Conservation (phyloP, 495 filamentous ascomycete species). For the Penicillium lagena region DNA sequence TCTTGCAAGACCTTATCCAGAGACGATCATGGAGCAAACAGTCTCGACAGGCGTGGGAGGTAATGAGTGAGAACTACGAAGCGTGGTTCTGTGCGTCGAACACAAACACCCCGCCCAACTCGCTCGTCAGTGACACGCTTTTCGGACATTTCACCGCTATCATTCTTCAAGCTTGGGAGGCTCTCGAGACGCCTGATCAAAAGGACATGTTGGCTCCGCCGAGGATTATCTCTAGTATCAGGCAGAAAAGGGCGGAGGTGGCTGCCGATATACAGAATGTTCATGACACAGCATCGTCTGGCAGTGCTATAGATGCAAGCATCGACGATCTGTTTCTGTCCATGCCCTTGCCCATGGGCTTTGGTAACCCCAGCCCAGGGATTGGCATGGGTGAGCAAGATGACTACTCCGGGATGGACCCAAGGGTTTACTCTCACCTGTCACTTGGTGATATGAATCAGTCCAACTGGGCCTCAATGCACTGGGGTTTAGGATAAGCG, state of each 20-base stretch:
- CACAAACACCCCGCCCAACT: background rate
- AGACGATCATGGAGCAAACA: constrained; percentile 23
- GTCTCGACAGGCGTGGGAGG: constrained; percentile 35
- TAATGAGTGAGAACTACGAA: constrained; percentile 46
- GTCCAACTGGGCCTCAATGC: too few species aligned
- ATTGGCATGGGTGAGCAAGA: too few species aligned
- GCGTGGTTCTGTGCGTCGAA: constrained; percentile 20
- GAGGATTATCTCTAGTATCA: constrained; percentile 34
- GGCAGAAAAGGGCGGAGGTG: constrained; percentile 14
- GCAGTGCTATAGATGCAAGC: too few species aligned
- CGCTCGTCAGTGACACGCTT: constrained; percentile 18
- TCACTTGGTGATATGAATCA: too few species aligned
- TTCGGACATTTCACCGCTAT: constrained; percentile 36
- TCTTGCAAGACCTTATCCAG: constrained; percentile 38
- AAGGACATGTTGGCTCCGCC: constrained; percentile 19
- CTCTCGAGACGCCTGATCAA: constrained; percentile 12
- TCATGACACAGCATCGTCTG: too few species aligned
- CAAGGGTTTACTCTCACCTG: too few species aligned
- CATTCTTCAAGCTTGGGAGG: constrained; percentile 44
- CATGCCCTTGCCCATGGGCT: too few species aligned
- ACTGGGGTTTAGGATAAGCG: too few species aligned
- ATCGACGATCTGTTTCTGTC: too few species aligned
- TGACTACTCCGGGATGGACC: too few species aligned
- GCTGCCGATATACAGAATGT: too few species aligned
- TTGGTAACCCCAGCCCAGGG: too few species aligned